These are phyloP conservation scores for Verruconis gallopava DNA, from an alignment of 2,329 filamentous ascomycete species.

Conservation along the genomic window DNA sequence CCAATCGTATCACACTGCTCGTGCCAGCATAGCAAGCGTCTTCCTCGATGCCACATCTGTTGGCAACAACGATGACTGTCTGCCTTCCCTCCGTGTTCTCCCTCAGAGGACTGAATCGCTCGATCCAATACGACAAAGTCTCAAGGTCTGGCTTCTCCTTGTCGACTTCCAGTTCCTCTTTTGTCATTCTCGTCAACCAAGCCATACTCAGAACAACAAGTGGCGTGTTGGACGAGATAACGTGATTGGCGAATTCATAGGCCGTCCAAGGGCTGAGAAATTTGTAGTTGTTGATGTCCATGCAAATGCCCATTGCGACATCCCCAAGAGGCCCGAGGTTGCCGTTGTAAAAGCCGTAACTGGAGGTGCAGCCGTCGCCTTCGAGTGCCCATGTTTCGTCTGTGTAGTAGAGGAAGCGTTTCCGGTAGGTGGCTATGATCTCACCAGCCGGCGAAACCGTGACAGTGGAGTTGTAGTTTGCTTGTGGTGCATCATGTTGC, in stretches of 20 bases:
- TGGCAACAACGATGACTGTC: conserved; percentile 57
- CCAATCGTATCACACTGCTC: conserved; percentile 55
- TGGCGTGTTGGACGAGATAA: conserved; percentile 43
- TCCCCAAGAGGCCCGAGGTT: conserved; percentile 22
- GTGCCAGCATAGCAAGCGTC: conserved; percentile 60
- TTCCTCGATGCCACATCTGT: conserved; percentile 55
- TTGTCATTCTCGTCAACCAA: conserved; percentile 50
- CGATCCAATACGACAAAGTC: conserved; percentile 63
- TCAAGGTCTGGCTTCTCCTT: conserved; percentile 51
- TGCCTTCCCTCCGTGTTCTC: conserved; percentile 33
- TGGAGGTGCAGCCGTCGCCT: conserved; percentile 21
- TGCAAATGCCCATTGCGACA: conserved; percentile 36
- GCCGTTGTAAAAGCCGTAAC: conserved; percentile 24
- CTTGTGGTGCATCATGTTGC: conserved; percentile 8
- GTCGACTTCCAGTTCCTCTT: conserved; percentile 37
- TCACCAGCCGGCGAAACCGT: conserved; percentile 42
- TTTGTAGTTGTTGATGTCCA: conserved; percentile 51
- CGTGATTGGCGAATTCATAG: conserved; percentile 46
- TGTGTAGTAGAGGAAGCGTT: conserved; percentile 53
- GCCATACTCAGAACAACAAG: conserved; percentile 65
- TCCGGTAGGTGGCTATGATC: conserved; percentile 48
- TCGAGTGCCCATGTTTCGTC: conserved; percentile 52
- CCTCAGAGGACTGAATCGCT: conserved; percentile 50
- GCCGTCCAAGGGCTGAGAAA: conserved; percentile 45
- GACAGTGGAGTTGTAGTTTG: conserved; percentile 46